These are phyloP conservation scores for Apophysomyces elegans DNA, from an alignment of 371 early-diverging fungal genomes.

Conservation along the genomic window DNA sequence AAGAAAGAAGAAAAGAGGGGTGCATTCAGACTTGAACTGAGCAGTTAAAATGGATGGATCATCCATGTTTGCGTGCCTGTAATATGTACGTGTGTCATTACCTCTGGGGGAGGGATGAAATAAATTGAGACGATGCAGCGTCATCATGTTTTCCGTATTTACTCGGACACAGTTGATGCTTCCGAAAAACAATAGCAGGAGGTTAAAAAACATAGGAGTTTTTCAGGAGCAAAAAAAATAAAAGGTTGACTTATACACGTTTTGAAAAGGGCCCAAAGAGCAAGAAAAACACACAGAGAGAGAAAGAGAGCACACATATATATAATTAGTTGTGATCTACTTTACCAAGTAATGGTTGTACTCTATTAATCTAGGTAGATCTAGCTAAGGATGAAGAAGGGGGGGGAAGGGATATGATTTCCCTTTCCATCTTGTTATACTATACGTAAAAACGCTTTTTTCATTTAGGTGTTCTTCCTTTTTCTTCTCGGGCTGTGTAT, in stretches of 20 bases:
- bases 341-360: too few species aligned
- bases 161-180: constrained; percentile 3
- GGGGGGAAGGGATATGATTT: neutral
- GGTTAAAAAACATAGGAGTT: constrained; percentile 9
- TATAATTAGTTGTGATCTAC: neutral
- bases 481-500: neutral
- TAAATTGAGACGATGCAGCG: constrained; percentile 1
- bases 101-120: neutral
- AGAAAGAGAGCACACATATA: too few species aligned
- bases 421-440: neutral
- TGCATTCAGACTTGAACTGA: constrained; percentile 12
- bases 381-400: neutral
- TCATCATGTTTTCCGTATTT: neutral
- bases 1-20: constrained; percentile 12
- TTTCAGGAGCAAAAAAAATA: constrained; percentile 5
- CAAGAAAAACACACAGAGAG: neutral
- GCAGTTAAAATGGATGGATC: constrained; percentile 10
- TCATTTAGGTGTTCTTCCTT: neutral
- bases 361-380: too few species aligned
- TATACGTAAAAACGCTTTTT: neutral
- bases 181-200: constrained; percentile 10
- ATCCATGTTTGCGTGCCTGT: too few species aligned
- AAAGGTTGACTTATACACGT: neutral
- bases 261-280: constrained; percentile 3
- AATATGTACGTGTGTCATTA: neutral